phyloP scores from a whole-genome alignment of 1,284 basidiomycete genomes.

The Microstroma glucosiphilum region DNA sequence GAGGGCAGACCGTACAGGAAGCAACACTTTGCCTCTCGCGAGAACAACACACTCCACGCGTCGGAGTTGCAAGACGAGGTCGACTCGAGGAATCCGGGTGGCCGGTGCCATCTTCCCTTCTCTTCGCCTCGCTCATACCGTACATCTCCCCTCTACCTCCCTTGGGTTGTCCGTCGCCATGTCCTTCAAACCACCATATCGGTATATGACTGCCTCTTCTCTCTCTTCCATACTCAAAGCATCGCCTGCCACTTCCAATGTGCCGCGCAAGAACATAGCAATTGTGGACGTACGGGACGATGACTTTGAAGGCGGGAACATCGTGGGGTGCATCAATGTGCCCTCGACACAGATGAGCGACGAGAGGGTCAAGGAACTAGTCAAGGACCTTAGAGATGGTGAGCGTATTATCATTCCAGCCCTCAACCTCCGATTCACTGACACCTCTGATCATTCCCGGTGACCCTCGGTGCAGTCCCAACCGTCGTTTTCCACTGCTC shows the following conservation, averaged over 20 bases:
- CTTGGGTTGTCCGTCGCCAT: background rate
- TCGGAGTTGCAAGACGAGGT: too few species aligned
- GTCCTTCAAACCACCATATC: conserved; percentile 9
- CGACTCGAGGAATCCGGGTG: too few species aligned
- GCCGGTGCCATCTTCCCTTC: too few species aligned
- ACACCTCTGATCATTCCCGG: background rate
- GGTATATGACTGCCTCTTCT: conserved; percentile 16
- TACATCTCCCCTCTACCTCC: too few species aligned
- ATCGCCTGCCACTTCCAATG: conserved; percentile 21
- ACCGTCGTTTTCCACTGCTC: conserved; percentile 51
- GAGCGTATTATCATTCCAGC: conserved; percentile 7
- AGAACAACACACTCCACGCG: too few species aligned
- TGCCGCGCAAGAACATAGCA: conserved; percentile 26
- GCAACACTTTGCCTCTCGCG: too few species aligned
- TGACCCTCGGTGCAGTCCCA: conserved; percentile 13
- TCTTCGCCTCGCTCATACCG: too few species aligned
- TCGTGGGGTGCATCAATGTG: conserved; percentile 38
- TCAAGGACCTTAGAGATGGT: conserved; percentile 34
- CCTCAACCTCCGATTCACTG: too few species aligned
- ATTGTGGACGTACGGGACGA: conserved; percentile 50
- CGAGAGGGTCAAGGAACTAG: conserved; percentile 33
- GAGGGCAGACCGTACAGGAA: too few species aligned
- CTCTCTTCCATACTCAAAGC: conserved; percentile 24
- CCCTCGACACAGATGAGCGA: conserved; percentile 35
- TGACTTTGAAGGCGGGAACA: conserved; percentile 51